Base-by-base conservation (phyloP, 805 yeast species). In the Debaryomyces tyrocola region DNA sequence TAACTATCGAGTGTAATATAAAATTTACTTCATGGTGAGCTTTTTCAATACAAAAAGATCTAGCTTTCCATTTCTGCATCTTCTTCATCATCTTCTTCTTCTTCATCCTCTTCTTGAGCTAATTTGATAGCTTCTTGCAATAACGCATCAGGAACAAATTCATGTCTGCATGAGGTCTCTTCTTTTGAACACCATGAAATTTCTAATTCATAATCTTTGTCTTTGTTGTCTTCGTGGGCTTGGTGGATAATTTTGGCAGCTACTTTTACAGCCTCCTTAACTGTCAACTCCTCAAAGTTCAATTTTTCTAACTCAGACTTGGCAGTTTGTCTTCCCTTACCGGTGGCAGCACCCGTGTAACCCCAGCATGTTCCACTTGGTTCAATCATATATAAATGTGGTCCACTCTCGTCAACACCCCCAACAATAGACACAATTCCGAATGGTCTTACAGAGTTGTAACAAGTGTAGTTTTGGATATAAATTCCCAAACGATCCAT, bases 291-390 rank as follows among this genome's bases (percentile, higher is more conserved):
- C 44, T 83, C 84, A 50, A 83, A 74, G 54, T 89, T 85, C 64
- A 94, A 75, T 67, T 94, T 94, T 69, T 94, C 99, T 56, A 94
- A 79, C 70, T 94, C 99, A 24, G 92, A 87, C 70, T 92, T 92
- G 41, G 99, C 99, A n/a, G 89, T 82, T 69, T 94, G 99, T 68
- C 98, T 83, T 40, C 99, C 99, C 67, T 92, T 94, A 53, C 99
- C 99, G 4, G 97, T 83, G 14, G 99, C 99, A 34, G 97, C 96
- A 50, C 97, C 99, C 45, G 80, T 78, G 70, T 94, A 94, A 43
- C 99, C 99, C 98, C 99, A 95, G 62, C 85, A 90, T 1, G 90
- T 76, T 51, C 99, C 99, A 65, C 95, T 87, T 57, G 99, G 99
- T 66, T 94, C 99, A 48, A 94, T 77, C 97, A 92, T 94, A 71